A percentile compares a stretch with the other conserved stretches of the same genome.
phyloP scores from a whole-genome alignment of 2,329 filamentous ascomycete species.

The Parastagonospora avenae region DNA sequence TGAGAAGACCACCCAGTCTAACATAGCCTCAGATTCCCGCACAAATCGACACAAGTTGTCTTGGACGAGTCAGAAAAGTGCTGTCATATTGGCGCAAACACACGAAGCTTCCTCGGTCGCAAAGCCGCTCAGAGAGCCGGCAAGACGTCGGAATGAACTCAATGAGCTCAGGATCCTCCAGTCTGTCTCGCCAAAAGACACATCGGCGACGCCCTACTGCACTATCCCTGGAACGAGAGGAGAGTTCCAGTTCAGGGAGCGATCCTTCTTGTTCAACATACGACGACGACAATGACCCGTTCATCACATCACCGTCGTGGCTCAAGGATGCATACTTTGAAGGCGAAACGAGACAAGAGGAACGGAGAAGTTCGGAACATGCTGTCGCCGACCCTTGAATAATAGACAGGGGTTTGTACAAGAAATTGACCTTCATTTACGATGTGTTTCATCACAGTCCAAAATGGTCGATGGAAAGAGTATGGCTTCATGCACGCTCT shows the following conservation, averaged over 20 bases:
- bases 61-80: constrained; percentile 3
- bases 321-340: constrained; percentile 5
- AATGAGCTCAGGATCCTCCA: not conserved
- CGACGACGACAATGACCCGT: constrained; percentile 5
- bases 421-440: not conserved
- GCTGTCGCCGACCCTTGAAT: not conserved
- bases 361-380: not conserved
- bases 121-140: not conserved
- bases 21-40: not conserved
- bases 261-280: not conserved
- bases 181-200: not conserved
- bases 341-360: constrained; percentile 1
- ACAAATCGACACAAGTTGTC: not conserved
- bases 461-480: not conserved
- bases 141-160: constrained; percentile 3
- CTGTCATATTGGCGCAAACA: constrained; percentile 6
- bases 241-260: not conserved
- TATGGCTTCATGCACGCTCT: constrained; percentile 4
- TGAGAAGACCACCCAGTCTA: not conserved
- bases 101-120: not conserved
- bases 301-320: constrained; percentile 14
- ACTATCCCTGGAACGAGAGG: not conserved
- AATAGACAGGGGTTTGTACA: not conserved
- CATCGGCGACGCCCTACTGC: not conserved
- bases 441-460: not conserved